These are phyloP conservation scores for Streptanthus diversifolius DNA, from an alignment of 345 rosid species.

Conservation along the genomic window DNA sequence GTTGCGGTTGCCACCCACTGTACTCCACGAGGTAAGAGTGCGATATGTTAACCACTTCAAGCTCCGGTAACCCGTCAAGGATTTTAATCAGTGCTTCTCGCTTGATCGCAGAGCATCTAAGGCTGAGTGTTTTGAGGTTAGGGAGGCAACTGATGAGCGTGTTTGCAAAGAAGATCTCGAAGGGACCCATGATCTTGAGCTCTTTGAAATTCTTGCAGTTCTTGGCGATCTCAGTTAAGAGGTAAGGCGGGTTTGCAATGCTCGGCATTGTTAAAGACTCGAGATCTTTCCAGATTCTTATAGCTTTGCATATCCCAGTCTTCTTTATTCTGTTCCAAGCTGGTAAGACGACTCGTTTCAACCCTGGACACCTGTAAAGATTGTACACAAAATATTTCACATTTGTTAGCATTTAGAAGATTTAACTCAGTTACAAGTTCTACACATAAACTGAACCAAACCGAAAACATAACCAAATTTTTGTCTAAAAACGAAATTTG, in stretches of 20 bases:
- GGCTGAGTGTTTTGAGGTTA: constrained; percentile 56
- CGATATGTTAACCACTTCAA: constrained; percentile 79
- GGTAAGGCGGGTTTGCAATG: constrained; percentile 59
- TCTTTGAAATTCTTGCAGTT: constrained; percentile 50
- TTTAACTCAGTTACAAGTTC: too few relatives aligned
- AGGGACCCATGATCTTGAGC: constrained; percentile 84
- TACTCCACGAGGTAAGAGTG: constrained; percentile 65
- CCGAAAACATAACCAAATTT: background rate
- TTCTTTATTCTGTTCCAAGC: constrained; percentile 85
- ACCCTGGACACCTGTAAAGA: constrained; percentile 53
- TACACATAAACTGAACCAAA: background rate
- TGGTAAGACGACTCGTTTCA: constrained; percentile 68
- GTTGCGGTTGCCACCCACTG: constrained; percentile 36
- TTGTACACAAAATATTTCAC: too few relatives aligned
- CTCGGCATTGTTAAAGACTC: constrained; percentile 92
- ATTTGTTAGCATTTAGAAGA: background rate
- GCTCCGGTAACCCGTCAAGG: constrained; percentile 49
- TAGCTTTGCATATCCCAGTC: constrained; percentile 68
- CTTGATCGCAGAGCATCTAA: constrained; percentile 57
- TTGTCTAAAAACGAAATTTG: background rate
- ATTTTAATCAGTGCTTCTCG: constrained; percentile 56
- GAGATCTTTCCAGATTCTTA: constrained; percentile 66
- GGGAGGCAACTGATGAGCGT: constrained; percentile 46
- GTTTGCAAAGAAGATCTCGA: constrained; percentile 49
- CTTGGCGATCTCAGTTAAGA: constrained; percentile 64